Conservation (phyloP, 225 moss, liverwort and hornwort species). For the Anthoceros angustus region DNA sequence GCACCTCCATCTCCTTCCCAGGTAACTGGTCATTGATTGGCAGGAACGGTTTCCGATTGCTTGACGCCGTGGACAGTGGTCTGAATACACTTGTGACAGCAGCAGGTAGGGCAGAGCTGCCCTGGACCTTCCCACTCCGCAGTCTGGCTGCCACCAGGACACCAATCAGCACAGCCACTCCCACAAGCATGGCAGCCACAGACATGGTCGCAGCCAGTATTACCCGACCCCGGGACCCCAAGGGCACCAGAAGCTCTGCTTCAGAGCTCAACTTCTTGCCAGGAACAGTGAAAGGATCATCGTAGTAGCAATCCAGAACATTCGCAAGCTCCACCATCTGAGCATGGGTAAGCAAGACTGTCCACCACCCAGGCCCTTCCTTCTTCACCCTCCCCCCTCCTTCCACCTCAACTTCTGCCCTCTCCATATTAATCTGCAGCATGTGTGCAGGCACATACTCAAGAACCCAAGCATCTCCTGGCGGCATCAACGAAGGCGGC, state of each 20-base stretch:
- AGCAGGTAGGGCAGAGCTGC: not conserved
- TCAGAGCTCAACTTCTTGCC: slow-evolving; percentile 28
- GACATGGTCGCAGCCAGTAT: slow-evolving; percentile 15
- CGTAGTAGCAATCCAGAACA: slow-evolving; percentile 66
- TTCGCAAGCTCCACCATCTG: slow-evolving; percentile 85
- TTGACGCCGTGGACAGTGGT: not conserved
- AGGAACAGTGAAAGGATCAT: slow-evolving; percentile 51
- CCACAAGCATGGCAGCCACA: slow-evolving; percentile 27
- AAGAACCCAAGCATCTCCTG: slow-evolving; percentile 21
- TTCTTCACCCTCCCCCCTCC: slow-evolving; percentile 35
- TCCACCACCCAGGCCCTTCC: slow-evolving; percentile 14
- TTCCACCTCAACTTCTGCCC: slow-evolving; percentile 22
- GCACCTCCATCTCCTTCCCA: slow-evolving; percentile 29
- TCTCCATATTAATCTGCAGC: slow-evolving; percentile 31
- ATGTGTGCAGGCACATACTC: slow-evolving; percentile 66
- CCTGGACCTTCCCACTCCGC: slow-evolving; percentile 14
- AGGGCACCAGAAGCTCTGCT: slow-evolving; percentile 30
- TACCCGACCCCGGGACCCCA: slow-evolving; percentile 44
- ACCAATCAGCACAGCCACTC: slow-evolving; percentile 51
- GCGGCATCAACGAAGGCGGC: slow-evolving; percentile 7
- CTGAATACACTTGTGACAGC: not conserved
- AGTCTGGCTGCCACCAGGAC: slow-evolving; percentile 29
- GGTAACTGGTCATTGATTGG: slow-evolving; percentile 24
- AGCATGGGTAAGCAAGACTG: slow-evolving; percentile 48
- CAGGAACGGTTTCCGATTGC: slow-evolving; percentile 20